These are phyloP conservation scores for Colletotrichum spaethianum DNA, from an alignment of 2,329 filamentous ascomycete species.

Conservation along the genomic window DNA sequence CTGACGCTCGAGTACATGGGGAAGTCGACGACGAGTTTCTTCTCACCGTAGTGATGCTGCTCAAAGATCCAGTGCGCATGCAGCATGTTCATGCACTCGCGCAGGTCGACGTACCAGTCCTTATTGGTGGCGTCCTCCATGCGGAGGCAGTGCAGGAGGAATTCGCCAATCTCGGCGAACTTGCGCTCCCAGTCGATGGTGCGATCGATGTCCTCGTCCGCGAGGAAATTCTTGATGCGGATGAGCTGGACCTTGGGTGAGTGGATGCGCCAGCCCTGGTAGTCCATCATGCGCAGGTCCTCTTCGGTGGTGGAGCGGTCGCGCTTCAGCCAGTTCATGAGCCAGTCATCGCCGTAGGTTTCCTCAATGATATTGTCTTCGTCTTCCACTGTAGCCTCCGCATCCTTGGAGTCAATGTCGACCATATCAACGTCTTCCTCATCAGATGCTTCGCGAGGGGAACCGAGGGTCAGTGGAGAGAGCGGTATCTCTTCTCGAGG, in stretches of 20 bases:
- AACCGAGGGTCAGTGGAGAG: not conserved
- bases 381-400: not conserved
- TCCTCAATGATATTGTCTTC: not conserved
- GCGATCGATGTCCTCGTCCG: constrained; percentile 62
- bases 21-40: constrained; percentile 48
- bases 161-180: constrained; percentile 54
- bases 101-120: constrained; percentile 49
- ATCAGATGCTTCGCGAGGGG: not conserved
- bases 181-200: constrained; percentile 56
- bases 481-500: not conserved
- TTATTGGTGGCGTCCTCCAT: constrained; percentile 43
- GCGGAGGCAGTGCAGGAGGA: constrained; percentile 54
- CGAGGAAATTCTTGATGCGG: constrained; percentile 60
- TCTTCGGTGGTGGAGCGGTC: constrained; percentile 10
- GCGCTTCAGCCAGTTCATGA: constrained; percentile 39
- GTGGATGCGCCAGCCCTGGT: constrained; percentile 53
- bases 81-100: constrained; percentile 52
- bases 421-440: constrained; percentile 24
- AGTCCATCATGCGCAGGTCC: constrained; percentile 43
- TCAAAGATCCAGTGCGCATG: constrained; percentile 53
- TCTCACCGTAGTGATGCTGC: constrained; percentile 51
- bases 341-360: constrained; percentile 30
- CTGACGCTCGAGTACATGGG: constrained; percentile 43
- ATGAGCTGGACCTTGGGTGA: constrained; percentile 51
- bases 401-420: not conserved